phyloP scores from a whole-genome alignment of 2,329 filamentous ascomycete genomes.

The Pseudonectria buxi region DNA sequence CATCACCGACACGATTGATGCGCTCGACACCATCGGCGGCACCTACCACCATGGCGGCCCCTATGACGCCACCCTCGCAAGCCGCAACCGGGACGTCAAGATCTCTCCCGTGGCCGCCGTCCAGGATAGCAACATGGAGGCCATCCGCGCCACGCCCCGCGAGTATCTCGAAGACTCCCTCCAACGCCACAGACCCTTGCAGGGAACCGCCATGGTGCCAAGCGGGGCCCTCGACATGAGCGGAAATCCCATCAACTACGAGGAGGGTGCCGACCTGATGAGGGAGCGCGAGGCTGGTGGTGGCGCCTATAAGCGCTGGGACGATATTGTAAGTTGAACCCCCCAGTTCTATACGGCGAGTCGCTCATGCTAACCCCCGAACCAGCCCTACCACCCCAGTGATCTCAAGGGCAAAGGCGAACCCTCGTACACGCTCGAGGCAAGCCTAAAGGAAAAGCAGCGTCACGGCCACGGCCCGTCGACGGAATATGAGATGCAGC shows the following conservation, averaged over 20 bases:
- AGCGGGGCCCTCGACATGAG: constrained; percentile 61
- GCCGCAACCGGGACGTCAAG: constrained; percentile 59
- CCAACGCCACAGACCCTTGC: constrained; percentile 66
- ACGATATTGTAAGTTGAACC: constrained; percentile 56
- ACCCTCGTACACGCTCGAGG: constrained; percentile 65
- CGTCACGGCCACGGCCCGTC: constrained; percentile 26
- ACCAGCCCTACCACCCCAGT: constrained; percentile 60
- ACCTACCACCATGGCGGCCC: constrained; percentile 86
- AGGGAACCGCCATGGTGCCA: constrained; percentile 72
- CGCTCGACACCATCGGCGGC: constrained; percentile 61
- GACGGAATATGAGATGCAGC: constrained; percentile 44
- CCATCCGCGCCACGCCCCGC: constrained; percentile 70
- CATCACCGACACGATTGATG: constrained; percentile 73
- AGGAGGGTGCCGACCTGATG: constrained; percentile 85
- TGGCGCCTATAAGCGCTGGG: constrained; percentile 72
- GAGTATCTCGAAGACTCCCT: constrained; percentile 74
- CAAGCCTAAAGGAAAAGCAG: constrained; percentile 54
- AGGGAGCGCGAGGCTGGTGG: constrained; percentile 60
- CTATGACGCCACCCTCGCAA: constrained; percentile 73
- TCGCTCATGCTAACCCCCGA: constrained; percentile 6
- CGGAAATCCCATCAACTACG: constrained; percentile 68
- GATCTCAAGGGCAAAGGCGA: constrained; percentile 82
- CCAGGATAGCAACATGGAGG: constrained; percentile 63
- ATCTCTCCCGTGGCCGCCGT: constrained; percentile 73
- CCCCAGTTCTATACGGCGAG: not conserved